Percentiles rank a stretch among this genome's conserved stretches.
Conservation (phyloP, 306 rosid genomes). For the Comarum palustre region DNA sequence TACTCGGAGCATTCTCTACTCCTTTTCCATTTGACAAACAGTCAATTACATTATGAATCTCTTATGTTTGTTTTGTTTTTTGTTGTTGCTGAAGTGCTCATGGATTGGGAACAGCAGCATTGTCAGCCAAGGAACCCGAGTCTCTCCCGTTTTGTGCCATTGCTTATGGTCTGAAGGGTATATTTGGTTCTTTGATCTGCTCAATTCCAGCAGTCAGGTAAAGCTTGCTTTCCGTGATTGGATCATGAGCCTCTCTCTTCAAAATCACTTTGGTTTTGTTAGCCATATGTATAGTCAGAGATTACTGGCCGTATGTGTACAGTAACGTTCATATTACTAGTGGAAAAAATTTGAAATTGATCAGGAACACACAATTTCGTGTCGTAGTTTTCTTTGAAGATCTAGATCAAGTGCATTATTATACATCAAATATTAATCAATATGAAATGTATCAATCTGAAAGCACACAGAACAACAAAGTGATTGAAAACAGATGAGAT, state of each 20-base stretch:
- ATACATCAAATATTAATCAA: neutral
- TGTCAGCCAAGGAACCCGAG: conserved; percentile 95
- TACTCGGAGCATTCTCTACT: neutral
- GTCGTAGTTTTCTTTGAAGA: neutral
- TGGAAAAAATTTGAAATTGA: neutral
- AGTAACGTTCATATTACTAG: neutral
- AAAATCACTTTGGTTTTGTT: neutral
- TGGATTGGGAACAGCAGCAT: conserved; percentile 94
- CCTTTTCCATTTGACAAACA: neutral
- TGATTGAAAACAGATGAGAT: no score
- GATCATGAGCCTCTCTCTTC: conserved; percentile 35
- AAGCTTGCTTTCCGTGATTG: conserved; percentile 70
- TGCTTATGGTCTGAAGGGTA: conserved; percentile 86
- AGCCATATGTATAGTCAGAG: neutral
- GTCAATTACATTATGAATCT: neutral
- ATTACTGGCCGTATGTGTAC: neutral
- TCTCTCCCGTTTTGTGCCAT: conserved; percentile 97
- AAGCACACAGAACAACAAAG: no score
- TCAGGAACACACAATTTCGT: neutral
- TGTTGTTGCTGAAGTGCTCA: conserved; percentile 58
- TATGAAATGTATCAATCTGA: no score
- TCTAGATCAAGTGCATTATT: neutral
- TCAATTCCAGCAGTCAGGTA: conserved; percentile 74
- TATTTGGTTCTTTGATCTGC: conserved; percentile 84
- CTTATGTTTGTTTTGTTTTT: conserved; percentile 13